Base-by-base conservation (phyloP, 345 rosid genomes). In the Rhodomyrtus tomentosa region DNA sequence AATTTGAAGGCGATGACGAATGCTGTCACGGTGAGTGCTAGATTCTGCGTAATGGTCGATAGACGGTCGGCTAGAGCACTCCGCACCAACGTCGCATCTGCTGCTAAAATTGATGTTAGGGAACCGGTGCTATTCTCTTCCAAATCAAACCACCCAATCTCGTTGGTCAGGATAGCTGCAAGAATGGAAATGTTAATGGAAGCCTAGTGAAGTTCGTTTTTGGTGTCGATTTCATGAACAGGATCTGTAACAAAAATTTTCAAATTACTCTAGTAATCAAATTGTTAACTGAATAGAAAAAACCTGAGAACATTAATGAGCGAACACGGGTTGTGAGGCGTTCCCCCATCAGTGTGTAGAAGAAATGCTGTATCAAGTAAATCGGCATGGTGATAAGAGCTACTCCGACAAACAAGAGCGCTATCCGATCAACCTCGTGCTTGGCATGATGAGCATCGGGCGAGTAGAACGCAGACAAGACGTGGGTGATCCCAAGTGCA, bases 91-190 rank as follows among this genome's bases (percentile, higher is more conserved):
- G 95, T 95, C 74, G 98, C 98, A 88, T 93, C 98, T 40, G 96
- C 93, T 59, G 99, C 95, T 86, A 96, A 89, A 59, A 92, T 87
- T 72, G 96, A 91, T 25, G 95, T 90, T 81, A 94, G 85, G 14
- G 91, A 90, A 74, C 98, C 98, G 8, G 93, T 92, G 53, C 82
- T 92, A 87, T 96, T 95, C 86, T 95, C 98, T 18, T 95, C 96
- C 83, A 89, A 58, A 92, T 96, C 99, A 84, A 96, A 95, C 99
- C 96, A 96, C 10, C 93, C 98, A 73, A 96, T 91, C 90, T 96
- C 99, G 74, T 94, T 95, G 6, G 88, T 82, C 56, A 96, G 96
- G 76, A 96, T 91, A 80, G 96, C 99, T 94, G 93, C 91, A 10
- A 18, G 79, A 68, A 68, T 4, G 79, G 79, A 36, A 68, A 68